Evolutionary conservation across 2,329 filamentous ascomycete genomes (phyloP).

Genomic region (Trichoderma atrobrunneum): DNA sequence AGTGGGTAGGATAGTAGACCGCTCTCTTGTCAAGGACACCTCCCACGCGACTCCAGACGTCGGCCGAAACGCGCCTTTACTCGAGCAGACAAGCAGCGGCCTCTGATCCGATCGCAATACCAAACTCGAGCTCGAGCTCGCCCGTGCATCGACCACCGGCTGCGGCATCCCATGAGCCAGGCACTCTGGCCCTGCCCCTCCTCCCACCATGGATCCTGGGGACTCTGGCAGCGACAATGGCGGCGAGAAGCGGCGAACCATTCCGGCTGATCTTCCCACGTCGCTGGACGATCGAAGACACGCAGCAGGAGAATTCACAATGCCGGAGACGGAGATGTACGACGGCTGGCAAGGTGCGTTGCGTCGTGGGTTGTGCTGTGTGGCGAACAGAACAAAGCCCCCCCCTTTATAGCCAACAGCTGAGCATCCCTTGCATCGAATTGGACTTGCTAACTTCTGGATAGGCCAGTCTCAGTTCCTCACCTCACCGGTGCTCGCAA

Average conservation of each 20-base stretch:
- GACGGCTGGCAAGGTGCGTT: constrained; percentile 91
- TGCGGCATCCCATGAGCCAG: constrained; percentile 33
- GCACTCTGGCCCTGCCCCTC: constrained; percentile 37
- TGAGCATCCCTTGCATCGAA: not conserved
- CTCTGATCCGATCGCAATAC: not conserved
- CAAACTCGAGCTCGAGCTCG: not conserved
- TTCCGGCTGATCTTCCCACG: constrained; percentile 84
- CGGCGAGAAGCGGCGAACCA: constrained; percentile 44
- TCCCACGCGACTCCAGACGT: constrained; percentile 11
- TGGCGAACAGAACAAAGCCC: not conserved
- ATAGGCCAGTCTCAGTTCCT: constrained; percentile 93
- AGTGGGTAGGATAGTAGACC: constrained; percentile 19
- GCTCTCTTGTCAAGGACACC: constrained; percentile 14
- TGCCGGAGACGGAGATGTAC: constrained; percentile 91
- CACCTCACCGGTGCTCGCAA: constrained; percentile 78
- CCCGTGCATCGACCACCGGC: not conserved
- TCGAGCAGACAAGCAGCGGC: not conserved
- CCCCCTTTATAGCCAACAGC: not conserved
- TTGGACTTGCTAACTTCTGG: constrained; percentile 25
- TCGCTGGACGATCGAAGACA: constrained; percentile 84
- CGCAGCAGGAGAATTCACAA: constrained; percentile 59
- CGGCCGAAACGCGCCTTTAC: not conserved
- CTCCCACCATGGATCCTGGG: constrained; percentile 57
- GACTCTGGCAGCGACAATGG: constrained; percentile 43
- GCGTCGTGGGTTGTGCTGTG: constrained; percentile 26